A percentile compares a stretch with the other conserved stretches of the same genome.
These are phyloP conservation scores for Fusarium begoniae DNA, from an alignment of 2,329 filamentous ascomycete species.

Conservation along the genomic window DNA sequence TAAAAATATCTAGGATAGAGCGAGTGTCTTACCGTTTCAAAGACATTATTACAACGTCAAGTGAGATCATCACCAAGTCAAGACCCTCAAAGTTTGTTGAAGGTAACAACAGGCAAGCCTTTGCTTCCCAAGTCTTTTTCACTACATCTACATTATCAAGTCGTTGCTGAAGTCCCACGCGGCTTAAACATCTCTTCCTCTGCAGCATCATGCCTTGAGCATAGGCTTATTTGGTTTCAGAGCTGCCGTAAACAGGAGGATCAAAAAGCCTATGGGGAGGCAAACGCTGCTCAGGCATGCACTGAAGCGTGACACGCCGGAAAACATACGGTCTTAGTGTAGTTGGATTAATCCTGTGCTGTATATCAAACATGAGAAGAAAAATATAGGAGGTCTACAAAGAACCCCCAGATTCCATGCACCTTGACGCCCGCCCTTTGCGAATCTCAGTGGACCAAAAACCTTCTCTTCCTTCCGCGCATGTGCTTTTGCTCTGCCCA, in stretches of 20 bases:
- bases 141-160: not conserved
- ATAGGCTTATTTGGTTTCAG: not conserved
- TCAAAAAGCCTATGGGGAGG: not conserved
- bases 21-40: not conserved
- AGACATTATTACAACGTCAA: not conserved
- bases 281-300: not conserved
- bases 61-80: not conserved
- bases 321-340: conserved; percentile 17
- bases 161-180: not conserved
- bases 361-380: conserved; percentile 28
- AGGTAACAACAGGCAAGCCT: not conserved
- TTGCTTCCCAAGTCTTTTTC: not conserved
- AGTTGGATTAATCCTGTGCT: conserved; percentile 22
- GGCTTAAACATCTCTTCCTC: accelerated
- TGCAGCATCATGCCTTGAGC: no score
- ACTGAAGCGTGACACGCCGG: not conserved
- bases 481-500: conserved; percentile 32
- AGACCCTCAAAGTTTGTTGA: no score
- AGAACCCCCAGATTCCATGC: conserved; percentile 36
- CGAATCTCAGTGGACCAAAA: conserved; percentile 38
- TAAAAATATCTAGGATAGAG: not conserved
- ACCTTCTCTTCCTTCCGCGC: conserved; percentile 18
- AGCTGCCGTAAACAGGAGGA: no score
- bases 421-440: conserved; percentile 42
- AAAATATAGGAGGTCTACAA: conserved; percentile 17